Percentiles rank a stretch among this genome's conserved stretches.
These are phyloP conservation scores for Neurospora terricola DNA, from an alignment of 495 filamentous ascomycete species.

Conservation along the genomic window DNA sequence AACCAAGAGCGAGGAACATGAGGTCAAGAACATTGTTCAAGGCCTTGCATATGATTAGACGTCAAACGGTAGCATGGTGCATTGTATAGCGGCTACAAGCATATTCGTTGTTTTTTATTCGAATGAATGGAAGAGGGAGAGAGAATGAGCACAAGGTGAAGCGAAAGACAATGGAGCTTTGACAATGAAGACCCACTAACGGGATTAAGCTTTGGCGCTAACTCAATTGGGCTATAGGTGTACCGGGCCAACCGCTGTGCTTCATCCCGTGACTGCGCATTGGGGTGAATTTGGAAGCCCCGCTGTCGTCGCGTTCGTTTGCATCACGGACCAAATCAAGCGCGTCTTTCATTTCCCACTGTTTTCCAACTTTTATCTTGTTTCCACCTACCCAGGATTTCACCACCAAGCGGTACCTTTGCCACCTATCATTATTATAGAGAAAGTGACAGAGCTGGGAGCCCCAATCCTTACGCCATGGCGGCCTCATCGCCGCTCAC, in stretches of 20 bases:
- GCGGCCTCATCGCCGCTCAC: constrained; percentile 13
- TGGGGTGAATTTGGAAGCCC: not conserved
- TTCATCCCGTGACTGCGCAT: not conserved
- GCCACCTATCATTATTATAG: not conserved
- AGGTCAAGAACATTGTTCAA: not conserved
- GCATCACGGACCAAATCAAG: not conserved
- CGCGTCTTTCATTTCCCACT: not conserved
- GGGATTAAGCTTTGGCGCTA: not conserved
- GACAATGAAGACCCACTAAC: not conserved
- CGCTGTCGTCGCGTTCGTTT: not conserved
- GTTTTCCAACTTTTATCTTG: not conserved
- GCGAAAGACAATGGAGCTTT: not conserved
- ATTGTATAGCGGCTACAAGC: not conserved
- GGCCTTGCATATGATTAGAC: not conserved
- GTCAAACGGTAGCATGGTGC: not conserved
- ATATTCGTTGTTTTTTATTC: not conserved
- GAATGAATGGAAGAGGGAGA: not conserved
- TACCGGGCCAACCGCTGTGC: not conserved
- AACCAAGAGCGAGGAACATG: not conserved
- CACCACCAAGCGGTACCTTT: not conserved
- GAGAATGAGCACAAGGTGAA: not conserved
- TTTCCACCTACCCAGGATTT: not conserved
- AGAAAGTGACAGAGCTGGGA: not conserved
- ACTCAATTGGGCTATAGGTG: not conserved
- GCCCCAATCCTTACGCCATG: not conserved